Evolutionary conservation across 305 asterid species (phyloP), one percentile per base, ranked within the genome.

Genomic region (Fraxinus angustifolia): DNA sequence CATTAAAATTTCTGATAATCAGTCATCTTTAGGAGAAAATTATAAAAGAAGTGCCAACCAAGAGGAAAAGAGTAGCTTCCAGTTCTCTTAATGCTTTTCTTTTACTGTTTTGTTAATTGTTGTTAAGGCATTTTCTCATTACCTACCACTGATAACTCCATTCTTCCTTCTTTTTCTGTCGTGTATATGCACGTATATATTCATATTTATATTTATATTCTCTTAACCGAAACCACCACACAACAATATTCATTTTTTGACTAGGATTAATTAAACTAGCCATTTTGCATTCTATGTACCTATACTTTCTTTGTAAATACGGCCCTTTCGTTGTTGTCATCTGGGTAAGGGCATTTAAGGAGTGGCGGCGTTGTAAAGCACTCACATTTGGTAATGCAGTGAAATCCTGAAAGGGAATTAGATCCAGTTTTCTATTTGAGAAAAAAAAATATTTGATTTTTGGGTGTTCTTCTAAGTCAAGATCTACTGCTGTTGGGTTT

Each of bases 111-210:
- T 83, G 85, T 79, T 82, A 67, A 84, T 80, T 75, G 85, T 84
- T 81, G 82, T 79, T 76, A 85, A 86, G 92, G 79, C 89, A 77
- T 90, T 93, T 90, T 89, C 90, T 88, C 87, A 88, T 84, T 87
- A 91, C 97, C 97, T 87, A 94, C 89, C 91, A 80, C 81, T 88
- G 96, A 94, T 86, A 89, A 92, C 94, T 90, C 90, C 92, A 86
- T 88, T 85, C 84, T 87, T 85, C 92, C 95, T 91, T 88, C 85
- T 62, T 79, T 75, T 73, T 80, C 85, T 53, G 50, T 48, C 28
- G 12, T 74, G 38, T 68, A 31, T 6, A 62, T 17, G 21, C 70
- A 60, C 12, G 6, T 2, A 19, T 7, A 81, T 83, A 79, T 76
- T 82, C 80, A 48, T 45, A 8, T 11, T 8, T 35, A 67, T 76